Base-by-base conservation (phyloP, 2,329 filamentous ascomycete genomes). In the Stagonosporopsis vannaccii region DNA sequence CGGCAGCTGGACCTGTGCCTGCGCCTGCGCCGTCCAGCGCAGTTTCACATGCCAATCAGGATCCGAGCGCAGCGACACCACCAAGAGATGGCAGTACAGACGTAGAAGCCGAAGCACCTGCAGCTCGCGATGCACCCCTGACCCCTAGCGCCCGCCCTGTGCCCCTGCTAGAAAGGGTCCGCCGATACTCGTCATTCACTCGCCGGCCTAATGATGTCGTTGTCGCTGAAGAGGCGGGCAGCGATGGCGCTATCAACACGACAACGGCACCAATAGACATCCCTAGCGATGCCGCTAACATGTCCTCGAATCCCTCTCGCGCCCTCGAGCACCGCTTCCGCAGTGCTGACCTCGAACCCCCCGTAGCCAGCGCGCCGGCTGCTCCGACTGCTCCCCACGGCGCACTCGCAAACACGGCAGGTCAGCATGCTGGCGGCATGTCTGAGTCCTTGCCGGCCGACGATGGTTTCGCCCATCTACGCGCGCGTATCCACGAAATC, bases 401-500 rank as follows among this genome's bases (percentile, higher is more conserved):
- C 51, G 49, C 61, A 15, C 37, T 50, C 9, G 41, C 52, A 25
- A 56, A 39, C 43, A 37, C 48, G 28, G 32, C 45, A 17, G 45
- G 45, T 54, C 67, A 69, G 50, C 54, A 75, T 72, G 69, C 60
- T 22, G 51, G 60, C 36, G 55, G 52, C 51, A 71, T 72, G 70
- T 71, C 73, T 19, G 70, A 67, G 57, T 73, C 68, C 49, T 69
- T 83, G 60, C 81, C 81, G 6, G 80, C 77, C 52, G 79, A 82
- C 63, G 81, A 83, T 67, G 80, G 81, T 60, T 82, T 83, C 80
- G 74, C 74, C 19, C 70, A 75, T 53, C 67, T 83, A 39, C 75
- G 81, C 25, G 72, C 72, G 51, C 76, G 80, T 67, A 77, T 83
- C 62, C 80, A 82, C 44, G 70, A 80, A 54, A 81, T 83, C 52